Conservation (phyloP, 1,139 yeast genomes). For the Pneumocystis canis region DNA sequence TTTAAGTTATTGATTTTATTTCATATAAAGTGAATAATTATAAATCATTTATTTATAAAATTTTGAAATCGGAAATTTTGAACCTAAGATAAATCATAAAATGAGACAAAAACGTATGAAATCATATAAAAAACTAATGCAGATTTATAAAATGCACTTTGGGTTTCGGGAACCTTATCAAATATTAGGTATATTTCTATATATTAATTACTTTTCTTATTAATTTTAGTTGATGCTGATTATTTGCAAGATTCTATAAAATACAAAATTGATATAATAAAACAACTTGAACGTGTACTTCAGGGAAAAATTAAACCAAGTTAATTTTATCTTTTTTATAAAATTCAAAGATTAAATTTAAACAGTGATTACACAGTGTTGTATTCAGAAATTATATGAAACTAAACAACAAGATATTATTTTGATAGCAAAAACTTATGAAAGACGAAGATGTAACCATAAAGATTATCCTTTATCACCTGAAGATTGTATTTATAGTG, state of each 20-base stretch:
- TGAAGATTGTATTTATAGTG: constrained; percentile 57
- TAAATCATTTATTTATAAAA: background rate
- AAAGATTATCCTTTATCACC: constrained; percentile 38
- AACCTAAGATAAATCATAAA: constrained; percentile 9
- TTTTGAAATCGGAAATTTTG: background rate
- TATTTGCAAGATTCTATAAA: constrained; percentile 50
- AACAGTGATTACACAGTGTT: constrained; percentile 80
- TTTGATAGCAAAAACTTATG: constrained; percentile 63
- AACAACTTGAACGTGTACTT: constrained; percentile 47
- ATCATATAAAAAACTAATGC: constrained; percentile 83
- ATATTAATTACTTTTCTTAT: background rate
- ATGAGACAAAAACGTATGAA: constrained; percentile 97
- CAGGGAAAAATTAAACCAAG: constrained; percentile 69
- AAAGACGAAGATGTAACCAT: constrained; percentile 60
- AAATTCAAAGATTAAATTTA: background rate
- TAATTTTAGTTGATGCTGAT: constrained; percentile 56
- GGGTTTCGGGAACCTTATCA: constrained; percentile 91
- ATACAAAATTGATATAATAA: constrained; percentile 55
- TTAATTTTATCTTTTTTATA: background rate
- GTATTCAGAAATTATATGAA: constrained; percentile 66
- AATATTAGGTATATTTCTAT: constrained; percentile 28
- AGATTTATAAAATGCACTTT: constrained; percentile 67
- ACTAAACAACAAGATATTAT: constrained; percentile 53
- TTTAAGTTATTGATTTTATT: background rate
- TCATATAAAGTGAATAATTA: background rate